phyloP scores from a whole-genome alignment of 768 basidiomycete genomes.

The Kockovaella imperatae region DNA sequence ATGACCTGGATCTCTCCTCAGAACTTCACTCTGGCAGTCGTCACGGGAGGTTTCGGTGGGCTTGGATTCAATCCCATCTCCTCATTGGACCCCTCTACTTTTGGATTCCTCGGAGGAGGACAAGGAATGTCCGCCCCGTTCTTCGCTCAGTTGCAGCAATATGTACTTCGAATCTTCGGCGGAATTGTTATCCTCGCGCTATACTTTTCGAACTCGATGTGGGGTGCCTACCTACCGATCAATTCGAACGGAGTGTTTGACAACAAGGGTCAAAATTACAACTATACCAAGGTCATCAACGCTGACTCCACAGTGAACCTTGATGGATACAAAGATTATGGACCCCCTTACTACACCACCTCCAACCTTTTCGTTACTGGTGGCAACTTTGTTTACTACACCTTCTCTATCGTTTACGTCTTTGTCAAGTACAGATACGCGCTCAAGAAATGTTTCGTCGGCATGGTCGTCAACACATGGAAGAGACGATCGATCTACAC shows the following conservation, averaged over 20 bases:
- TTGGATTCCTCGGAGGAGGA: not conserved
- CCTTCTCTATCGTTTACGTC: not conserved
- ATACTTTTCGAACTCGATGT: not conserved
- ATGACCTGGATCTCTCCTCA: constrained; percentile 45
- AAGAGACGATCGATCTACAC: not conserved
- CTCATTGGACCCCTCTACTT: constrained; percentile 34
- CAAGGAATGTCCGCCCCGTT: not conserved
- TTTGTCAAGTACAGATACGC: not conserved
- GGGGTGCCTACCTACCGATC: not conserved
- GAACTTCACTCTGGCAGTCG: constrained; percentile 39
- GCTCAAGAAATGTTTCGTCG: not conserved
- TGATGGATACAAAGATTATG: constrained; percentile 11
- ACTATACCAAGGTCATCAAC: constrained; percentile 13
- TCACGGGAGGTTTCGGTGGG: constrained; percentile 36
- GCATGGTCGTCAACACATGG: not conserved
- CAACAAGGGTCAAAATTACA: constrained; percentile 1
- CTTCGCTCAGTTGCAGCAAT: constrained; percentile 1
- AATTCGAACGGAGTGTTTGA: too few relatives aligned
- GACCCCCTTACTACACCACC: constrained; percentile 4
- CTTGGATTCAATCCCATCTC: constrained; percentile 42
- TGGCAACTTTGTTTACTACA: not conserved
- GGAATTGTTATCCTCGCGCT: not conserved
- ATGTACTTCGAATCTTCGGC: not conserved
- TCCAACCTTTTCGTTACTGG: not conserved
- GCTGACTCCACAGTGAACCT: constrained; percentile 8